Evolutionary conservation across 345 rosid species (phyloP).

Genomic region (Anastatica hierochuntica): DNA sequence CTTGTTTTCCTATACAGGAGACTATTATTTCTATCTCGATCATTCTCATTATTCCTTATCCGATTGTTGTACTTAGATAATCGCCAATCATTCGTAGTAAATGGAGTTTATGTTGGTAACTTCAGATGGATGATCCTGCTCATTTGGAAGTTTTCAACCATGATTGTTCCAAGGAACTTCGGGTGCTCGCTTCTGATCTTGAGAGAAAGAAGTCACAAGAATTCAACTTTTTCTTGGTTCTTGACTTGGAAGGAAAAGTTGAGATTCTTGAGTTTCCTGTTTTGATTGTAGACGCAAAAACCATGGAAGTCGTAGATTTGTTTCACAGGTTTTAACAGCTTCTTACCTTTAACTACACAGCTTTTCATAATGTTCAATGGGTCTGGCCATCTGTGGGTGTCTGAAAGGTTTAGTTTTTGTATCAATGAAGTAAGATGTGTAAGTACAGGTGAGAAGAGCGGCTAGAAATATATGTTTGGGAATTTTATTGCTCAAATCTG

Average conservation of each 20-base stretch:
- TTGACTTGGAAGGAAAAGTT: slow-evolving; percentile 88
- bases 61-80: not conserved
- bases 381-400: not conserved
- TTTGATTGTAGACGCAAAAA: slow-evolving; percentile 57
- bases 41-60: not conserved
- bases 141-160: slow-evolving; percentile 75
- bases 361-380: not conserved
- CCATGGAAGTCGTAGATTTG: slow-evolving; percentile 53
- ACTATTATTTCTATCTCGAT: not conserved
- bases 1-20: not conserved
- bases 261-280: slow-evolving; percentile 94
- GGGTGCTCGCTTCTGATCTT: slow-evolving; percentile 33
- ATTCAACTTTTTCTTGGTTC: slow-evolving; percentile 62
- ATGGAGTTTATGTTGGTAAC: not conserved
- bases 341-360: not conserved
- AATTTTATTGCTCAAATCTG: not conserved
- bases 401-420: not conserved
- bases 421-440: not conserved
- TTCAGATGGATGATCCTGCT: slow-evolving; percentile 60
- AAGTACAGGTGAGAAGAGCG: not conserved
- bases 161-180: slow-evolving; percentile 49
- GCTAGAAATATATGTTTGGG: not conserved
- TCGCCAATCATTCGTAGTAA: not conserved
- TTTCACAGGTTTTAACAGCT: slow-evolving; percentile 66
- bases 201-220: slow-evolving; percentile 42